Percentiles rank a stretch among this genome's conserved stretches.
Conservation (phyloP, 2,329 filamentous ascomycete species). For the Exophiala viscosa region DNA sequence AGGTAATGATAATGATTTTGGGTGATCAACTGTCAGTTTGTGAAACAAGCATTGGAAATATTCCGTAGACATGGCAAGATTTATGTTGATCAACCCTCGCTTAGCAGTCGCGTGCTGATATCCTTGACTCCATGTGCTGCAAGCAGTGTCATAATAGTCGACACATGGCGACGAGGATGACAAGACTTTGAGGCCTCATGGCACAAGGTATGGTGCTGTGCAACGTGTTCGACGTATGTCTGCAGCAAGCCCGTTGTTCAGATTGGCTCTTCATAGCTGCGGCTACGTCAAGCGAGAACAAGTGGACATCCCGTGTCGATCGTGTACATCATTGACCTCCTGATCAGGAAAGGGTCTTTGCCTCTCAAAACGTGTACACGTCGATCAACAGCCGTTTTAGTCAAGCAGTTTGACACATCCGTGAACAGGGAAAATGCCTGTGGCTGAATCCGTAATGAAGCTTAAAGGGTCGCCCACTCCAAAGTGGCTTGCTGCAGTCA, state of each 20-base stretch:
- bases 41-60: too few species aligned
- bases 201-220: not conserved
- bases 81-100: too few species aligned
- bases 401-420: not conserved
- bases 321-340: conserved; percentile 9
- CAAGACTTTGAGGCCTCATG: too few species aligned
- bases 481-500: too few species aligned
- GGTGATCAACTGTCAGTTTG: too few species aligned
- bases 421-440: conserved; percentile 13
- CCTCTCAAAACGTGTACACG: conserved; percentile 1
- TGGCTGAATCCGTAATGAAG: not conserved
- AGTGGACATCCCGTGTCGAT: not conserved
- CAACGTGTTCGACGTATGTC: not conserved
- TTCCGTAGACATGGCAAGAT: too few species aligned
- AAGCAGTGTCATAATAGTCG: too few species aligned
- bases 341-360: not conserved
- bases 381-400: conserved; percentile 5
- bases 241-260: not conserved
- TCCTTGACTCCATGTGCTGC: too few species aligned
- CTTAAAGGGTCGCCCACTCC: too few species aligned
- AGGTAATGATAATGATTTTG: too few species aligned
- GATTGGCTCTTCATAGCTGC: not conserved
- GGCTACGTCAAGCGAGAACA: conserved; percentile 7
- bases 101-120: too few species aligned
- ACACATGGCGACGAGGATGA: too few species aligned